A percentile compares a stretch with the other conserved stretches of the same genome.
Conservation (phyloP, 228 moss, liverwort and hornwort genomes). For the Sphagnum magellanicum region DNA sequence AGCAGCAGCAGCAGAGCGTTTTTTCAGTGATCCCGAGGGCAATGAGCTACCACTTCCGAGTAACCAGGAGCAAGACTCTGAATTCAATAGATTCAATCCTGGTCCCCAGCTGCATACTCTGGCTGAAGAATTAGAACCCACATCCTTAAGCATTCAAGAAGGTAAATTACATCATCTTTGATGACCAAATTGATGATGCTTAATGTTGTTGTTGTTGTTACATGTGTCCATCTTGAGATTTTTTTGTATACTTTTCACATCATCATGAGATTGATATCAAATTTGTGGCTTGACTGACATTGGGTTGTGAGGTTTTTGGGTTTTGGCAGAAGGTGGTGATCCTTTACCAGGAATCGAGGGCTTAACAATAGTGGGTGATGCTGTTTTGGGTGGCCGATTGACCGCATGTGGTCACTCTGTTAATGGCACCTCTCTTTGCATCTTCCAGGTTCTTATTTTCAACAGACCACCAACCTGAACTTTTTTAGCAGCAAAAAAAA, state of each 20-base stretch:
- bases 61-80: slow-evolving; percentile 27
- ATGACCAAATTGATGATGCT: no score
- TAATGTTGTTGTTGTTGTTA: no score
- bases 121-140: slow-evolving; percentile 49
- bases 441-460: slow-evolving; percentile 66
- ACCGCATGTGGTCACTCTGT: slow-evolving; percentile 95
- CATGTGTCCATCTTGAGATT: background rate
- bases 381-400: slow-evolving; percentile 68
- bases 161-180: slow-evolving; percentile 5
- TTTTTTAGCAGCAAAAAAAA: no score
- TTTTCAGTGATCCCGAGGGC: slow-evolving; percentile 27
- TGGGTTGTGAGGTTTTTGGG: background rate
- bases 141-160: slow-evolving; percentile 32
- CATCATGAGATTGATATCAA: slow-evolving; percentile 1
- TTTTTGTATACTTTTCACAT: background rate
- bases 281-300: no score
- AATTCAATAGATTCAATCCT: slow-evolving; percentile 40
- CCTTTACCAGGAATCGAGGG: slow-evolving; percentile 86
- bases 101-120: slow-evolving; percentile 67
- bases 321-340: slow-evolving; percentile 52
- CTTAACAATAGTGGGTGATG: slow-evolving; percentile 83
- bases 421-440: slow-evolving; percentile 90
- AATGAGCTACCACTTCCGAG: slow-evolving; percentile 26
- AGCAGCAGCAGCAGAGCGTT: slow-evolving; percentile 18
- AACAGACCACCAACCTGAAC: no score